phyloP scores from a whole-genome alignment of 768 basidiomycete species.

The Mycena crocata region DNA sequence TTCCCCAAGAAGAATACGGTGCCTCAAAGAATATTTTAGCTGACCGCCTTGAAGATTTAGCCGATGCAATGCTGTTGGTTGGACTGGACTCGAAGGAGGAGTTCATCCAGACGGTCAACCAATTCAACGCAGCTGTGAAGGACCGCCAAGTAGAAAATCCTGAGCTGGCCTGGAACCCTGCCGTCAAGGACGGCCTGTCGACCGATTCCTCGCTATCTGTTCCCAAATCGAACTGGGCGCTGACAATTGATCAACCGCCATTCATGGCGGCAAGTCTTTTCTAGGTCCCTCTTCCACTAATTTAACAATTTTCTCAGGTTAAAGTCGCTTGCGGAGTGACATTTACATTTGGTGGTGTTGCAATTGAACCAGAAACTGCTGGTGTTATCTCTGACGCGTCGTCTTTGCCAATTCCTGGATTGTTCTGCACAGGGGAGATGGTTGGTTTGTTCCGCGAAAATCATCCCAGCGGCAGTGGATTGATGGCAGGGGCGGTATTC shows the following conservation, averaged over 20 bases:
- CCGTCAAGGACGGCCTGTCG: conserved; percentile 70
- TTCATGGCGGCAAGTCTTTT: conserved; percentile 60
- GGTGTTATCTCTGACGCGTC: conserved; percentile 59
- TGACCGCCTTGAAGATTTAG: conserved; percentile 60
- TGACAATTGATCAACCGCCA: conserved; percentile 61
- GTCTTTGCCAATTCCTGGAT: conserved; percentile 57
- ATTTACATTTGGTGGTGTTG: conserved; percentile 79
- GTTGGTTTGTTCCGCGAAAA: conserved; percentile 72
- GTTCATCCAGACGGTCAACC: conserved; percentile 59
- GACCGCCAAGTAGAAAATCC: conserved; percentile 50
- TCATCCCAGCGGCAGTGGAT: conserved; percentile 77
- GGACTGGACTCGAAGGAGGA: conserved; percentile 57
- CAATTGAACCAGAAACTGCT: conserved; percentile 66
- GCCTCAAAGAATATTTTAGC: conserved; percentile 68
- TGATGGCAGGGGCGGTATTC: conserved; percentile 75
- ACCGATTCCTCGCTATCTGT: conserved; percentile 60
- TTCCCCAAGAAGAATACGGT: conserved; percentile 75
- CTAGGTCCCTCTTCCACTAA: background rate
- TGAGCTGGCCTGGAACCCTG: conserved; percentile 65
- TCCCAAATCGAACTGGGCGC: conserved; percentile 79
- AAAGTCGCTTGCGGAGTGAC: conserved; percentile 78
- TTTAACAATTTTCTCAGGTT: conserved; percentile 41
- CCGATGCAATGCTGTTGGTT: conserved; percentile 53
- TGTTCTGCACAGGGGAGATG: conserved; percentile 79
- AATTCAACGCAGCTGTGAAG: conserved; percentile 64